Conservation (phyloP, 495 filamentous ascomycete species). For the Lindgomyces ingoldianus region DNA sequence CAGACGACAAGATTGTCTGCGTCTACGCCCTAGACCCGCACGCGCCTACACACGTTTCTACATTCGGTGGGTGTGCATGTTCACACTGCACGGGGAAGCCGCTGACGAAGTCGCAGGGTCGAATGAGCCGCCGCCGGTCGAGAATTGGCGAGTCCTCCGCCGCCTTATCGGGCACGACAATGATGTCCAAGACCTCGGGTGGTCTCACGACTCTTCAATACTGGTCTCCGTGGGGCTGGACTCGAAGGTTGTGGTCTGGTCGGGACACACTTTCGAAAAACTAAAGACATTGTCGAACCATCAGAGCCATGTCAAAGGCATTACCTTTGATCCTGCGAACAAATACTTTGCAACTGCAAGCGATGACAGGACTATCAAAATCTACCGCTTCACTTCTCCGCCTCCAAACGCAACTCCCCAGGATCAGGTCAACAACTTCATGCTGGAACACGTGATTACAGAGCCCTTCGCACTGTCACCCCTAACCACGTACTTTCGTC, state of each 20-base stretch:
- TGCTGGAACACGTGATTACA: constrained; percentile 82
- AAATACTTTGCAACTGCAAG: constrained; percentile 98
- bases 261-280: constrained; percentile 95
- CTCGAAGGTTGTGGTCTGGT: constrained; percentile 98
- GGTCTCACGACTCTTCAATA: constrained; percentile 94
- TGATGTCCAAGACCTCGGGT: constrained; percentile 96
- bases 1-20: constrained; percentile 97
- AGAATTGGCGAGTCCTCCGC: constrained; percentile 94
- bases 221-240: constrained; percentile 95
- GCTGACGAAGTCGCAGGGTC: constrained; percentile 59
- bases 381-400: constrained; percentile 91
- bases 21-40: constrained; percentile 88
- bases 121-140: constrained; percentile 87
- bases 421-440: constrained; percentile 93
- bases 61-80: constrained; percentile 64
- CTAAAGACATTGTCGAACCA: constrained; percentile 88
- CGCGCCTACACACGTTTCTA: constrained; percentile 68
- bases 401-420: constrained; percentile 88
- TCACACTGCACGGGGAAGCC: constrained; percentile 5
- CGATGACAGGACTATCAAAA: constrained; percentile 94
- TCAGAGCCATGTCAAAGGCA: constrained; percentile 96
- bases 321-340: constrained; percentile 97
- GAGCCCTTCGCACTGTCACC: constrained; percentile 84
- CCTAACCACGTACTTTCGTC: constrained; percentile 92
- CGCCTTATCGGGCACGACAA: constrained; percentile 96